A percentile compares a stretch with the other conserved stretches of the same genome.
These are phyloP conservation scores for Fusarium burgessii DNA, from an alignment of 2,329 filamentous ascomycete genomes.

Conservation along the genomic window DNA sequence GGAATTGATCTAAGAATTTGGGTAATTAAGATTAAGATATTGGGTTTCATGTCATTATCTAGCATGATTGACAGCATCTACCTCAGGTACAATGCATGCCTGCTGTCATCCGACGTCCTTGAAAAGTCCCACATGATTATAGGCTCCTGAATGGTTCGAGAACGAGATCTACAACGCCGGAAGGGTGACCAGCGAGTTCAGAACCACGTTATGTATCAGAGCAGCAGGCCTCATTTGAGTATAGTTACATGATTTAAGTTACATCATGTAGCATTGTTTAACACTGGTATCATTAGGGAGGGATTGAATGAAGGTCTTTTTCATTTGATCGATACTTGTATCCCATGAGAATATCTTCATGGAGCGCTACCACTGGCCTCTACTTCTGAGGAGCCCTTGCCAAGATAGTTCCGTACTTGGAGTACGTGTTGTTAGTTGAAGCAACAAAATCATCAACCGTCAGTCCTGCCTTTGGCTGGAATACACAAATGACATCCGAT, in stretches of 20 bases:
- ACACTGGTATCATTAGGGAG: too few relatives aligned
- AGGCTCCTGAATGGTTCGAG: fast-evolving
- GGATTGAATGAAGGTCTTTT: too few relatives aligned
- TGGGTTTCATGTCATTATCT: fast-evolving
- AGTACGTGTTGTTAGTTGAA: slow-evolving; percentile 9
- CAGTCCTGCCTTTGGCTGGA: slow-evolving; percentile 1
- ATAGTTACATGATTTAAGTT: too few relatives aligned
- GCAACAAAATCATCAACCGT: slow-evolving; percentile 5
- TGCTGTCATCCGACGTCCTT: slow-evolving; percentile 78
- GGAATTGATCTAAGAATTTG: too few relatives aligned
- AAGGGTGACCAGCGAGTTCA: background rate
- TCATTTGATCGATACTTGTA: too few relatives aligned
- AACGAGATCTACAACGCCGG: background rate
- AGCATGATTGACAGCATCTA: slow-evolving; percentile 49
- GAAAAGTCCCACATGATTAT: slow-evolving; percentile 79
- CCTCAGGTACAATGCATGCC: slow-evolving; percentile 62
- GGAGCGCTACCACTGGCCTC: background rate
- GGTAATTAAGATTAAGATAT: too few relatives aligned
- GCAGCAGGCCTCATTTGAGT: background rate
- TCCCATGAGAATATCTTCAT: too few relatives aligned
- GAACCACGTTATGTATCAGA: background rate
- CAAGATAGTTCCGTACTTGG: slow-evolving; percentile 10
- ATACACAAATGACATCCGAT: slow-evolving; percentile 14
- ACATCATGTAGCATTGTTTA: too few relatives aligned
- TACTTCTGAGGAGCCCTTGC: background rate